Evolutionary conservation across 2,329 filamentous ascomycete species (phyloP).

Genomic region (Sporothrix inflata): DNA sequence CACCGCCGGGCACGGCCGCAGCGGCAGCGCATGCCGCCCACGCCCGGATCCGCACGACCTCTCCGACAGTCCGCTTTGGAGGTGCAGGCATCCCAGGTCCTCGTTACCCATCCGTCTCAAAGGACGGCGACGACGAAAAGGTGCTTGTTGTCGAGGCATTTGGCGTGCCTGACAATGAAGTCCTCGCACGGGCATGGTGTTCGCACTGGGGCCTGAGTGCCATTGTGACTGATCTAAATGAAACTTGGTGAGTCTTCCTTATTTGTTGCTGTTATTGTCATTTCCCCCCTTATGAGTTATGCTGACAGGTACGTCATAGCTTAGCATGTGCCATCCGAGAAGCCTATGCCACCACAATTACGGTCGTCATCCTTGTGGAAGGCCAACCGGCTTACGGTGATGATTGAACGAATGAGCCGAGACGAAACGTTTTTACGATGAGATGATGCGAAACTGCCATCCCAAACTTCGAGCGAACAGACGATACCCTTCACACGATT

Average conservation of each 20-base stretch:
- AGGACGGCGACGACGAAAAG: constrained; percentile 60
- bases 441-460: neutral
- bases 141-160: constrained; percentile 74
- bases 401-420: constrained; percentile 25
- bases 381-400: constrained; percentile 31
- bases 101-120: constrained; percentile 32
- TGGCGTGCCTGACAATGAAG: constrained; percentile 74
- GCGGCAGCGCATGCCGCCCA: constrained; percentile 22
- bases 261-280: neutral
- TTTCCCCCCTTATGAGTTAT: neutral
- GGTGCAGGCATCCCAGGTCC: constrained; percentile 30
- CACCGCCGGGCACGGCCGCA: constrained; percentile 29
- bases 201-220: constrained; percentile 74
- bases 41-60: constrained; percentile 33
- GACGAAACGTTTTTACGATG: neutral
- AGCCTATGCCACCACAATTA: constrained; percentile 73
- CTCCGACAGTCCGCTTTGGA: constrained; percentile 31
- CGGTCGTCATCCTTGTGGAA: constrained; percentile 71
- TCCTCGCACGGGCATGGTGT: constrained; percentile 76
- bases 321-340: constrained; percentile 75
- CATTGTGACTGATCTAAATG: constrained; percentile 68
- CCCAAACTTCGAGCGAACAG: neutral
- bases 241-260: constrained; percentile 61
- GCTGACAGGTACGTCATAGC: constrained; percentile 43
- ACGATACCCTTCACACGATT: neutral